phyloP scores from a whole-genome alignment of 805 yeast species.

The Candida methanosorbosa region DNA sequence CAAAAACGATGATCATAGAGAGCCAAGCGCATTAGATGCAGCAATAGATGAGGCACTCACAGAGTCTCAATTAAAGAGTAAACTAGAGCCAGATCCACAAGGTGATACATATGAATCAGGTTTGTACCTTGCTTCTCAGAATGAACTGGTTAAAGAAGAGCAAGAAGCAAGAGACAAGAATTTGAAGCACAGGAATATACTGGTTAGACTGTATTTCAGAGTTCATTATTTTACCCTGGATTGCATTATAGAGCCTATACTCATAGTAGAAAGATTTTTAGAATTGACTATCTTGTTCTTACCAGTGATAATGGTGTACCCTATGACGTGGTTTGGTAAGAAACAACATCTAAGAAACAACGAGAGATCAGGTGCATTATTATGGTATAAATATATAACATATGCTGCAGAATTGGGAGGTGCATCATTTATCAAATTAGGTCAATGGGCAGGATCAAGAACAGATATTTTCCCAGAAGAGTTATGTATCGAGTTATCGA shows the following conservation, averaged over 20 bases:
- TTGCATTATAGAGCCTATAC: slow-evolving; percentile 57
- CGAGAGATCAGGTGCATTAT: slow-evolving; percentile 50
- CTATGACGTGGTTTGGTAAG: slow-evolving; percentile 50
- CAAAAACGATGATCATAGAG: too few relatives aligned
- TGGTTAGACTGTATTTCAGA: slow-evolving; percentile 25
- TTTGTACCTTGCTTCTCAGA: slow-evolving; percentile 49
- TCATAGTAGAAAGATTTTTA: slow-evolving; percentile 59
- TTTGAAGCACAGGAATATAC: slow-evolving; percentile 7
- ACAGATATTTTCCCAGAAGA: slow-evolving; percentile 82
- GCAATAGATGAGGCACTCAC: too few relatives aligned
- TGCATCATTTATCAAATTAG: slow-evolving; percentile 83
- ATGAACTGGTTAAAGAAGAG: slow-evolving; percentile 37
- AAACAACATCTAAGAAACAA: slow-evolving; percentile 19
- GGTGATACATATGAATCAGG: slow-evolving; percentile 69
- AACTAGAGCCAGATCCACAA: slow-evolving; percentile 34
- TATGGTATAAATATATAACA: slow-evolving; percentile 66
- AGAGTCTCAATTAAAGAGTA: too few relatives aligned
- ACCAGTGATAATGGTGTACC: slow-evolving; percentile 62
- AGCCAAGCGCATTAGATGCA: too few relatives aligned
- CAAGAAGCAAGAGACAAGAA: slow-evolving; percentile 23
- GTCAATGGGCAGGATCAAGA: slow-evolving; percentile 99
- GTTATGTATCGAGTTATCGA: slow-evolving; percentile 67
- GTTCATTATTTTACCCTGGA: slow-evolving; percentile 41
- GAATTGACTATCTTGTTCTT: slow-evolving; percentile 59
- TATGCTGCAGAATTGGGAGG: slow-evolving; percentile 77